A percentile compares a stretch with the other conserved stretches of the same genome.
Evolutionary conservation across 495 filamentous ascomycete species (phyloP).

Genomic region (Aspergillus nanangensis): DNA sequence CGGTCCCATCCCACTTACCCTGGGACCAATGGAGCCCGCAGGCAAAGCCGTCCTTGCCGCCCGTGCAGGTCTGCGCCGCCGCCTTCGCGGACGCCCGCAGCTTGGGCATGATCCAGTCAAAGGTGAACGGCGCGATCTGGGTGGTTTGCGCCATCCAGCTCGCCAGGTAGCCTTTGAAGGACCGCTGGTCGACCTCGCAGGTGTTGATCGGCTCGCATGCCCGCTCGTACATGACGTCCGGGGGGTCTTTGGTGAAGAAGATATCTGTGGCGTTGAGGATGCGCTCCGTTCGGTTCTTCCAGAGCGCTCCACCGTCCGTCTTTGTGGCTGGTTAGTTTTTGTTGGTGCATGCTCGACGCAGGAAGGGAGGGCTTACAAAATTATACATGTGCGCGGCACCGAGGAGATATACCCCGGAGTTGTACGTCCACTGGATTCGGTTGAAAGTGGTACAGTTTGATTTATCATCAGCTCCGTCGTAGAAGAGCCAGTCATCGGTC

Average conservation of each 20-base stretch:
- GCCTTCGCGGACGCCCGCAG: constrained; percentile 60
- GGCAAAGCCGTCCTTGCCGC: constrained; percentile 40
- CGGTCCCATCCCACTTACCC: constrained; percentile 47
- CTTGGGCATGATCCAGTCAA: constrained; percentile 57
- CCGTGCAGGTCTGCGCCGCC: constrained; percentile 67
- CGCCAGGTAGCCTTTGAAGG: constrained; percentile 82
- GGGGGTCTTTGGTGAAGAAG: constrained; percentile 42
- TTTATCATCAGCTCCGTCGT: constrained; percentile 56
- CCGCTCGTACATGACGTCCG: constrained; percentile 61
- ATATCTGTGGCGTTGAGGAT: constrained; percentile 54
- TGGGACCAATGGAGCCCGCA: constrained; percentile 68
- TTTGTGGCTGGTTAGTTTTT: not conserved
- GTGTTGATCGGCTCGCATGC: constrained; percentile 53
- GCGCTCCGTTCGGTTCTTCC: constrained; percentile 54
- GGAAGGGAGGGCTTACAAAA: constrained; percentile 17
- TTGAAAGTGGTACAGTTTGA: constrained; percentile 35
- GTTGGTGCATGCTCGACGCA: too few relatives aligned
- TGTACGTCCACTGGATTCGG: constrained; percentile 37
- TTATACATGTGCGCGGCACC: constrained; percentile 40
- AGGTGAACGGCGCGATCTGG: constrained; percentile 66
- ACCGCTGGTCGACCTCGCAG: constrained; percentile 73
- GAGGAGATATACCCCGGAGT: constrained; percentile 31
- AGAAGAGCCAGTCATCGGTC: constrained; percentile 55
- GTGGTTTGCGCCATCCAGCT: constrained; percentile 75
- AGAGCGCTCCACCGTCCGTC: constrained; percentile 38